Evolutionary conservation across 331 rosid genomes (phyloP).

Genomic region (Erythrophleum ivorense): DNA sequence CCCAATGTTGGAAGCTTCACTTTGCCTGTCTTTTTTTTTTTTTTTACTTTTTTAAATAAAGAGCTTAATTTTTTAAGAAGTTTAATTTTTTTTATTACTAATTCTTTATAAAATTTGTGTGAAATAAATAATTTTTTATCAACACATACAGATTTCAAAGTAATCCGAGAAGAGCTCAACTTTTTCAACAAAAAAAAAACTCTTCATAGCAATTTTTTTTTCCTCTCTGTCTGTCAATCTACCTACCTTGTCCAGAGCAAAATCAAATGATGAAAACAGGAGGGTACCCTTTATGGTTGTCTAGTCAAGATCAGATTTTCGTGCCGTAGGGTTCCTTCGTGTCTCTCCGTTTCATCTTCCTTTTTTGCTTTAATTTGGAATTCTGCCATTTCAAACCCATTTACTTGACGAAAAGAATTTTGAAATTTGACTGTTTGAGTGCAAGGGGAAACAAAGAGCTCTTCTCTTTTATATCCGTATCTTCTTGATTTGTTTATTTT

Average conservation of each 20-base stretch:
- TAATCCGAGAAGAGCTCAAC: no score
- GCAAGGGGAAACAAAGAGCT: slow-evolving; percentile 23
- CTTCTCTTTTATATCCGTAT: slow-evolving; percentile 27
- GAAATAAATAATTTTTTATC: no score
- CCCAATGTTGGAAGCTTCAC: slow-evolving; percentile 3
- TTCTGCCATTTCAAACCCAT: slow-evolving; percentile 31
- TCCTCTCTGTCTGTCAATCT: no score
- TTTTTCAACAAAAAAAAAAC: no score
- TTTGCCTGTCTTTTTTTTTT: not conserved
- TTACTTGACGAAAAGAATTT: slow-evolving; percentile 31
- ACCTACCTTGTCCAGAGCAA: no score
- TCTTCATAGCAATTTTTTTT: no score
- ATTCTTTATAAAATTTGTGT: no score
- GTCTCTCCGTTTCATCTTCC: slow-evolving; percentile 19
- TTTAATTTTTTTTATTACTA: no score
- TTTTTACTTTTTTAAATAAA: not conserved
- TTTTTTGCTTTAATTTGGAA: slow-evolving; percentile 37
- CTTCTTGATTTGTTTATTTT: not conserved
- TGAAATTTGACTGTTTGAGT: slow-evolving; percentile 13
- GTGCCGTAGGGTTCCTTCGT: slow-evolving; percentile 40
- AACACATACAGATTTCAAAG: no score
- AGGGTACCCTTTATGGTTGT: slow-evolving; percentile 44
- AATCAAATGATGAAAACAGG: slow-evolving; percentile 40
- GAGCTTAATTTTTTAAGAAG: no score
- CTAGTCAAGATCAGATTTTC: slow-evolving; percentile 33